Evolutionary conservation across 495 filamentous ascomycete species (phyloP), one percentile per base, ranked within the genome.

Genomic region (Trichoderma erinaceum): DNA sequence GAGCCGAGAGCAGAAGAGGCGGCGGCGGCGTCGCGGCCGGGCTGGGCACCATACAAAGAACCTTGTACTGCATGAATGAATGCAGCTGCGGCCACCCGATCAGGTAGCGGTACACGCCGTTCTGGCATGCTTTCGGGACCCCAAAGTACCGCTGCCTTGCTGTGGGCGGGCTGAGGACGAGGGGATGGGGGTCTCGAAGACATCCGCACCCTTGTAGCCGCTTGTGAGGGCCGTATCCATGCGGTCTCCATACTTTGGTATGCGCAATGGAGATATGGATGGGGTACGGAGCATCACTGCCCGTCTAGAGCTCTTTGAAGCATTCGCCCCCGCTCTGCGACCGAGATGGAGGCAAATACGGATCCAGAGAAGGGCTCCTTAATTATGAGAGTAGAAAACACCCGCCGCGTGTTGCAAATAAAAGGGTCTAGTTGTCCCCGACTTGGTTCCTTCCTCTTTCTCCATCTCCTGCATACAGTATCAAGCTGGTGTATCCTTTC

Each of bases 271-370:
- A 11, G n/a, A 11, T 21, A 52, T 21, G 18, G 48, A 11, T 52
- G 48, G 48, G 48, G 48, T 52, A 52, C 13, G 7, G 16, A 48
- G 44, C 44, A n/a, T 48, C 44, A 18, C 15, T 16, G 15, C 50
- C 21, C n/a, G 50, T 27, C 50, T 25, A 23, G 50, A 25, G 27
- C 56, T 61, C 10, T 15, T 32, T 61, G 56, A 61, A 32, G 25
- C 56, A 61, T 61, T 61, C 48, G 56, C 56, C 56, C 56, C 56
- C 56, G 56, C 56, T 61, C 25, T 25, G 29, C 23, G 25, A 2
- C 11, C 25, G 5, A 21, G 23, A 21, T 21, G 50, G 44, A 48
- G 44, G 50, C n/a, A n/a, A 23, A 56, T 56, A 56, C 21, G 56
- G 56, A 61, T 11, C 11, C 23, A 29, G 13, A 32, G 56, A 16